Evolutionary conservation across 345 rosid species (phyloP), one percentile per base, ranked within the genome.

Genomic region (Rhizophora mangle): DNA sequence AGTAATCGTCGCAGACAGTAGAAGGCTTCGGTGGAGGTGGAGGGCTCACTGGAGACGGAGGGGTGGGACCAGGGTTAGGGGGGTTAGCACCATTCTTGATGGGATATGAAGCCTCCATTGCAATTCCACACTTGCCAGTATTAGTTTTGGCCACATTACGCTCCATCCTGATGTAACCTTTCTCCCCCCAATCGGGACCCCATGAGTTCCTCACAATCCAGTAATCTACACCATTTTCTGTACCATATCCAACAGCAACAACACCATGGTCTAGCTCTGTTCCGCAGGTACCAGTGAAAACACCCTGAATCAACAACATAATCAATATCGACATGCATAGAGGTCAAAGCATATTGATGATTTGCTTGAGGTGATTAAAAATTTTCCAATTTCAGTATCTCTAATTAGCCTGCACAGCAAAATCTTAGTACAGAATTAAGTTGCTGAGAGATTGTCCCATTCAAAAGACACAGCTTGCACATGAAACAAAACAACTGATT

Each of bases 121-220:
- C 77, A 18, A 74, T 74, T 2, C 77, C 77, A 46, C 77, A 74
- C 32, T 74, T 74, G 8, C 77, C 77, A 2, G 77, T 68, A n/a
- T 16, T n/a, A 1, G 65, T 34, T 8, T 34, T 62, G 49, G 72
- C 77, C 34, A 74, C 51, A 74, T 74, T 68, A 19, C 77, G 77
- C 72, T 74, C 72, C 77, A 74, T 62, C 58, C 19, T 74, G 68
- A 74, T 74, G 31, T 74, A 74, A 18, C 77, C 77, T 0, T 46
- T 10, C 68, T 74, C 72, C 18, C 77, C 77, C 77, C 77, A 74
- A 5, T 26, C 68, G 10, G 77, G 59, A 68, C 77, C 77, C 77
- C 77, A 74, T 18, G 77, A 74, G 30, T 74, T 74, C 68, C 77
- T 74, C 18, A 74, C 77, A 22, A 62, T 43, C 77, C 77, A 74